phyloP scores from a whole-genome alignment of 495 filamentous ascomycete genomes.

The Pyronema domesticum region DNA sequence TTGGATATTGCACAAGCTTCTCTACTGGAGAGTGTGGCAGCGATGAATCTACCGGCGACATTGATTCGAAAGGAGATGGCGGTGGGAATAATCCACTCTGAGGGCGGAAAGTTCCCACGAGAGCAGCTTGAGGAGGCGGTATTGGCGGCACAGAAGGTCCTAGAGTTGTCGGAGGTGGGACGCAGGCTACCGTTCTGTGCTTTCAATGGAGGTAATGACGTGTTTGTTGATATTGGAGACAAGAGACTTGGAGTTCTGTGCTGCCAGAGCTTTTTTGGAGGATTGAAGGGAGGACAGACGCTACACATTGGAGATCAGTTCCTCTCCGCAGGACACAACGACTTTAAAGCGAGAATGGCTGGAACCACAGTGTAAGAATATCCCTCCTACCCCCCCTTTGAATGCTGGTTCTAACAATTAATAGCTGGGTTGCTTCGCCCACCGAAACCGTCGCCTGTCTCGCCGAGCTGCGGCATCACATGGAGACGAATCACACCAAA shows the following conservation, averaged over 20 bases:
- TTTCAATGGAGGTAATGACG: constrained; percentile 93
- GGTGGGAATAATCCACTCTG: constrained; percentile 65
- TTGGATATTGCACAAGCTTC: constrained; percentile 76
- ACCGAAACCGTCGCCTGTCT: constrained; percentile 73
- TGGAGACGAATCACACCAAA: constrained; percentile 10
- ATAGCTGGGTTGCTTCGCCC: constrained; percentile 84
- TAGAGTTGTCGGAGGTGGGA: constrained; percentile 60
- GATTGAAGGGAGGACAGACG: constrained; percentile 40
- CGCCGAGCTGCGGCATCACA: constrained; percentile 52
- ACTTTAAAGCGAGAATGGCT: constrained; percentile 69
- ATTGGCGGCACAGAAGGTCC: constrained; percentile 73
- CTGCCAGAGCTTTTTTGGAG: constrained; percentile 81
- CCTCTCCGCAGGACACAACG: constrained; percentile 83
- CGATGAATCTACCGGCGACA: constrained; percentile 55
- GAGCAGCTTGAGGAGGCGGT: constrained; percentile 94
- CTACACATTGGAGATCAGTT: constrained; percentile 54
- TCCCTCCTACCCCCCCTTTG: constrained; percentile 17
- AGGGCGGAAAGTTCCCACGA: constrained; percentile 48
- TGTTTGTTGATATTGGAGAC: constrained; percentile 98
- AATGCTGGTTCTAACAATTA: constrained; percentile 43
- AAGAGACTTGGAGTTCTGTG: constrained; percentile 87
- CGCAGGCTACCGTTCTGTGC: constrained; percentile 77
- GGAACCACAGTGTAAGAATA: constrained; percentile 36
- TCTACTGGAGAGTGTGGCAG: constrained; percentile 56
- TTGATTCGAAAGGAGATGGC: constrained; percentile 83